These are phyloP conservation scores for Paecilomyces dactylethromorphus DNA, from an alignment of 2,329 filamentous ascomycete genomes.

Conservation along the genomic window DNA sequence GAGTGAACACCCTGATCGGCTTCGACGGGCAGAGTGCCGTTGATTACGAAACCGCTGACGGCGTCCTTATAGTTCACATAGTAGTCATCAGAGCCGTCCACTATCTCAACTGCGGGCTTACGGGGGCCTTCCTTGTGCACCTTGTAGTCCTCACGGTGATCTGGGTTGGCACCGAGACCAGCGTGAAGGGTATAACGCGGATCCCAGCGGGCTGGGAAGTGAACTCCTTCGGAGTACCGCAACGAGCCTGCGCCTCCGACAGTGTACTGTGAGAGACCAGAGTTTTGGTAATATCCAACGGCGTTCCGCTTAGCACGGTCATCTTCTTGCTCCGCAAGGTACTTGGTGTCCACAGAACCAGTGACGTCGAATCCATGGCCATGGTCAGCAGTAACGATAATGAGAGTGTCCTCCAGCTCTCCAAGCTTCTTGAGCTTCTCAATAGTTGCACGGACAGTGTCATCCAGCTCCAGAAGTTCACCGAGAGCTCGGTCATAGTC, in stretches of 20 bases:
- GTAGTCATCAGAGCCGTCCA: constrained; percentile 49
- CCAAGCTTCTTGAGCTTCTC: constrained; percentile 60
- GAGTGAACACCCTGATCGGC: constrained; percentile 67
- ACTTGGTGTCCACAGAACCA: constrained; percentile 73
- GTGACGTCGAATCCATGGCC: constrained; percentile 86
- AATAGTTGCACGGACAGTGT: constrained; percentile 71
- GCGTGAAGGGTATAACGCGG: constrained; percentile 74
- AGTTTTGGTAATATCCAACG: constrained; percentile 65
- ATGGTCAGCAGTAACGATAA: constrained; percentile 80
- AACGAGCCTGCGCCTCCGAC: constrained; percentile 52
- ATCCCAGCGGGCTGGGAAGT: constrained; percentile 81
- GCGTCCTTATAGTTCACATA: constrained; percentile 64
- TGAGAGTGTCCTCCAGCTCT: constrained; percentile 66
- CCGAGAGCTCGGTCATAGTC: constrained; percentile 82
- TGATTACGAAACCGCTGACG: constrained; percentile 62
- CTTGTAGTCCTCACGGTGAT: constrained; percentile 69
- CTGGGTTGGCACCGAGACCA: constrained; percentile 65
- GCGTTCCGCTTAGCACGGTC: constrained; percentile 70
- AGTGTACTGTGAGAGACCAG: constrained; percentile 70
- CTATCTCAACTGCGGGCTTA: constrained; percentile 50
- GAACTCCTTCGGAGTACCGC: constrained; percentile 62
- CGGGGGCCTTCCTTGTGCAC: constrained; percentile 63
- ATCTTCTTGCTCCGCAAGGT: constrained; percentile 57
- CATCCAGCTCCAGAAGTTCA: constrained; percentile 78
- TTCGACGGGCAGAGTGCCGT: constrained; percentile 63